A percentile compares a stretch with the other conserved stretches of the same genome.
Conservation (phyloP, 208 protist genomes). For the Trypanosoma scelopori region DNA sequence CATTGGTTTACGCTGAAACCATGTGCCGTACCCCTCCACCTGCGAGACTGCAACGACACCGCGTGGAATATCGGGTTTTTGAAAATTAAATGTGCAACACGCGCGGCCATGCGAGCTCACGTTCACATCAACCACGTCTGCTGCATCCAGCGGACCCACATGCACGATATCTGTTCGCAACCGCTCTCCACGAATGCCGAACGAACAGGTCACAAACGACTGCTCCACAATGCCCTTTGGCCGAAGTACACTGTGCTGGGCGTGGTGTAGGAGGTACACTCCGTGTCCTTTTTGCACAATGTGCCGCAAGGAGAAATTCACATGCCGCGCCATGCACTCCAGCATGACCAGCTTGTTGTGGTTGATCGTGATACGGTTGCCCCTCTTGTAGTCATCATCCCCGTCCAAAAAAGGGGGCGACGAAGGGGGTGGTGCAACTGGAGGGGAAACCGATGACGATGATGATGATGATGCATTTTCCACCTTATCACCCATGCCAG, state of each 20-base stretch:
- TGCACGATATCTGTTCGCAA: slow-evolving; percentile 83
- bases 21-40: slow-evolving; percentile 83
- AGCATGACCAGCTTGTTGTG: slow-evolving; percentile 79
- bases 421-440: slow-evolving; percentile 10
- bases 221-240: slow-evolving; percentile 79
- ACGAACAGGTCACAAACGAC: slow-evolving; percentile 82
- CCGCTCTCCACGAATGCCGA: slow-evolving; percentile 72
- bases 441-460: background rate
- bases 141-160: slow-evolving; percentile 71
- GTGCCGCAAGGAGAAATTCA: slow-evolving; percentile 81
- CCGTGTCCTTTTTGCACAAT: slow-evolving; percentile 87
- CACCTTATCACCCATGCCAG: background rate
- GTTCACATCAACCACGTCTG: slow-evolving; percentile 48
- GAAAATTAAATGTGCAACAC: slow-evolving; percentile 44
- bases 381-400: background rate
- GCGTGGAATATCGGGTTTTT: slow-evolving; percentile 46
- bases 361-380: slow-evolving; percentile 55
- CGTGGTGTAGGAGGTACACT: slow-evolving; percentile 72
- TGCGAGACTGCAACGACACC: slow-evolving; percentile 80
- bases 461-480: background rate
- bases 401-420: slow-evolving; percentile 2
- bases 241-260: slow-evolving; percentile 79
- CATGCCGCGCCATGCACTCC: slow-evolving; percentile 76
- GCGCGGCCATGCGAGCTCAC: slow-evolving; percentile 25
- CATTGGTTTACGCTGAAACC: slow-evolving; percentile 89